Conservation (phyloP, 257 asterid species). For the Fraxinus excelsior region DNA sequence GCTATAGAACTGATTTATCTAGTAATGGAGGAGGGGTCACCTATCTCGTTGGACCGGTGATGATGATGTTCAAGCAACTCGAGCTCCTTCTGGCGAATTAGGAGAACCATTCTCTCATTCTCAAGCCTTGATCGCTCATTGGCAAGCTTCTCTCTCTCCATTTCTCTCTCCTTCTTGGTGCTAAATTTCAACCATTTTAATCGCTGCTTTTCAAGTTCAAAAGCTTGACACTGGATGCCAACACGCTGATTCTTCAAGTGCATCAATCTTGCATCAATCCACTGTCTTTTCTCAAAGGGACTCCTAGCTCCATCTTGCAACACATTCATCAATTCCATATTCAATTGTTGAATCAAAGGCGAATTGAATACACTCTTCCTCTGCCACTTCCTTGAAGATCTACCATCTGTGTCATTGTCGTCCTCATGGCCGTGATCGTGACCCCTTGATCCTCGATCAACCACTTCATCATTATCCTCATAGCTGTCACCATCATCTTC, state of each 20-base stretch:
- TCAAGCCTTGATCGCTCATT: conserved; percentile 61
- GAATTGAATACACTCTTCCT: conserved; percentile 26
- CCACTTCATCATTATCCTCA: conserved; percentile 37
- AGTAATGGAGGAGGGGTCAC: neutral
- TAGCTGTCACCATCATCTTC: conserved; percentile 8
- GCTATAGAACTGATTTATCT: neutral
- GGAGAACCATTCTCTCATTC: conserved; percentile 75
- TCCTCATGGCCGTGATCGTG: conserved; percentile 25
- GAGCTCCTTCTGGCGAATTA: conserved; percentile 55
- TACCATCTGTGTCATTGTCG: conserved; percentile 27
- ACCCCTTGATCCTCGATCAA: conserved; percentile 33
- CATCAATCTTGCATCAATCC: conserved; percentile 56
- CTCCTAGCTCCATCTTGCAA: conserved; percentile 53
- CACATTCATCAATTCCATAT: conserved; percentile 44
- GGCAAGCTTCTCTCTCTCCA: conserved; percentile 74
- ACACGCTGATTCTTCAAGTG: conserved; percentile 63
- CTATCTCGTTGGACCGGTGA: neutral
- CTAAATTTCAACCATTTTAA: conserved; percentile 76
- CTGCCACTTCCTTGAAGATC: conserved; percentile 46
- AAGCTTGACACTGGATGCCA: conserved; percentile 40
- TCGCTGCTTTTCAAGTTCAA: conserved; percentile 71
- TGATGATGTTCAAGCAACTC: conserved; percentile 43
- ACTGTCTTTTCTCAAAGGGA: conserved; percentile 55
- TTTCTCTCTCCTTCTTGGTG: conserved; percentile 79
- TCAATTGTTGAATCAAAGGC: conserved; percentile 49